Evolutionary conservation across 1,284 basidiomycete genomes (phyloP), one percentile per base, ranked within the genome.

Genomic region (Tranzscheliella williamsii): DNA sequence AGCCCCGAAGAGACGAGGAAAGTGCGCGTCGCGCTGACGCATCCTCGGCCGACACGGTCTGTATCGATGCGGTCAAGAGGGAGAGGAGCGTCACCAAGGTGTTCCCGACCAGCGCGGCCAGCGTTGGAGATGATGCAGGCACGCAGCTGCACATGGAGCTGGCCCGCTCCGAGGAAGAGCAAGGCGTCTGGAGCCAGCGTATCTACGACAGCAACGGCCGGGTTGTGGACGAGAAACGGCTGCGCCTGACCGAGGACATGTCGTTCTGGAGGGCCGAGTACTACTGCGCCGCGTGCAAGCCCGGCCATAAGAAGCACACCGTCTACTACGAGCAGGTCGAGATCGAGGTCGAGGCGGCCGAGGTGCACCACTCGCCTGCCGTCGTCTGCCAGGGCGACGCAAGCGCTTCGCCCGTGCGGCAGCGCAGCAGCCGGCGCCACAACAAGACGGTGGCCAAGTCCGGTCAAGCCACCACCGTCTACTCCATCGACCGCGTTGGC

Each of bases 61-160:
- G 56, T 35, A 44, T 60, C 24, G 56, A 60, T 50, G 49, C 56
- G 4, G 42, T 60, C 34, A 60, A 60, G 39, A 48, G 56, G 20
- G 56, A 60, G 30, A 20, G 35, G 33, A 20, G 45, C 9, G 24
- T 53, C 38, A 60, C 50, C 44, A 60, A 60, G 13, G 46, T 60
- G 22, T 32, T 60, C 16, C 56, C 56, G 15, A 53, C 56, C 30
- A 38, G 41, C 3, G 42, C 41, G 18, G 26, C 43, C 24, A 30
- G 21, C 13, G 17, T 31, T n/a, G 26, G 29, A 8, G 32, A 40
- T 5, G n/a, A 30, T 2, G 16, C 17, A 16, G 42, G 18, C 31
- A 21, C 42, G 4, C 18, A 38, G 12, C 41, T 53, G 18, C 44
- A 60, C 35, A 49, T 60, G 20, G 56, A 60, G 23, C 42, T 60